These are phyloP conservation scores for Caloboletus firmus DNA, from an alignment of 1,284 basidiomycete species.

Conservation along the genomic window DNA sequence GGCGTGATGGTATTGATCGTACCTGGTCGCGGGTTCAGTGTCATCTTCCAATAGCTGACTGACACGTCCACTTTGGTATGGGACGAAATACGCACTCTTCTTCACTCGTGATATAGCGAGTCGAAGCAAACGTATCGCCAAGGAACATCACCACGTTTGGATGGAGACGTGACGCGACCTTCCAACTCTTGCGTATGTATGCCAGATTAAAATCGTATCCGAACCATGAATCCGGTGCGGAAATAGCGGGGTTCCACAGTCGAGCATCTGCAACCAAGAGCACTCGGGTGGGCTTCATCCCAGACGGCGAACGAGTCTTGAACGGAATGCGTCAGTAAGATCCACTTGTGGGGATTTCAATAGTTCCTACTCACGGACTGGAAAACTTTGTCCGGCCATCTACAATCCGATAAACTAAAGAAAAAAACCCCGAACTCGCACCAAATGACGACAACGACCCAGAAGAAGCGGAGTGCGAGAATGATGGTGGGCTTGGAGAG, in stretches of 20 bases:
- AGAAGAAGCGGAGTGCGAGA: conserved; percentile 46
- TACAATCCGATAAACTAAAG: conserved; percentile 48
- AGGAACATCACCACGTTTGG: conserved; percentile 81
- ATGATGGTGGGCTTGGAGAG: conserved; percentile 26
- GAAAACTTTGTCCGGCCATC: conserved; percentile 55
- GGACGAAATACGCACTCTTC: conserved; percentile 74
- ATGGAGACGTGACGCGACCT: conserved; percentile 54
- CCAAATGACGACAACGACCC: conserved; percentile 63
- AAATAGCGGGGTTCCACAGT: conserved; percentile 67
- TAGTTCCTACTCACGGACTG: conserved; percentile 28
- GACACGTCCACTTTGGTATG: background rate
- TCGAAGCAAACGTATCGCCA: conserved; percentile 88
- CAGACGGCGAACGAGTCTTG: conserved; percentile 8
- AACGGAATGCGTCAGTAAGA: conserved; percentile 14
- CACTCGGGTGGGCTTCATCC: conserved; percentile 55
- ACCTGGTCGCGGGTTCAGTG: conserved; percentile 44
- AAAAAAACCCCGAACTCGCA: conserved; percentile 68
- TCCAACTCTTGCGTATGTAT: conserved; percentile 84
- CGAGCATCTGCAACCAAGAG: conserved; percentile 84
- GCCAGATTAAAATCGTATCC: conserved; percentile 42
- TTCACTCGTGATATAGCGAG: conserved; percentile 62
- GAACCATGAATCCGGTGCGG: conserved; percentile 50
- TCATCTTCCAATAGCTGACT: background rate
- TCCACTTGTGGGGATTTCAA: background rate
- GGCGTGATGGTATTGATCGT: conserved; percentile 61